A percentile compares a stretch with the other conserved stretches of the same genome.
Evolutionary conservation across 805 yeast genomes (phyloP).

Genomic region (Wickerhamomyces hampshirensis): DNA sequence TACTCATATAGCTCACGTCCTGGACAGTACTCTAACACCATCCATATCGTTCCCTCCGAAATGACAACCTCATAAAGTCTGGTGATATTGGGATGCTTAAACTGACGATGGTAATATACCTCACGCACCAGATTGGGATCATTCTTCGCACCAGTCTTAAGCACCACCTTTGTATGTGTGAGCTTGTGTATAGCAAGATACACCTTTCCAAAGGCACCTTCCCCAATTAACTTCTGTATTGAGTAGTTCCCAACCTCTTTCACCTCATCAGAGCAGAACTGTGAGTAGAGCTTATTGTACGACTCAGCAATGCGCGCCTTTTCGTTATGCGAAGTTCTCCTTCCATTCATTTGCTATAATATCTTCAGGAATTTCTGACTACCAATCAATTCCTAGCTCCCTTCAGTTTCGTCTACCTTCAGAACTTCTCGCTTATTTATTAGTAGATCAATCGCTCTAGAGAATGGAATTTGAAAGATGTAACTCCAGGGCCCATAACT

Average conservation of each 20-base stretch:
- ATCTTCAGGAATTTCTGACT: too few species aligned
- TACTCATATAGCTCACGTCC: conserved; percentile 72
- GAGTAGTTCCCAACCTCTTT: conserved; percentile 77
- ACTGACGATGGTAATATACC: conserved; percentile 80
- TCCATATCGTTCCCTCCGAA: conserved; percentile 67
- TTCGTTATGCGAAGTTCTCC: conserved; percentile 21
- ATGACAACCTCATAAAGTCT: conserved; percentile 80
- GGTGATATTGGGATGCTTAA: conserved; percentile 79
- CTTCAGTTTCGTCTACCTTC: too few species aligned
- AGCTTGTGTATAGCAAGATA: conserved; percentile 77
- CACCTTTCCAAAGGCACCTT: conserved; percentile 90
- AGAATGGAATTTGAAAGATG: too few species aligned
- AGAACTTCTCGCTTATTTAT: too few species aligned
- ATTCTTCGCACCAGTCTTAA: conserved; percentile 71
- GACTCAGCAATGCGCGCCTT: conserved; percentile 48
- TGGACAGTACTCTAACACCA: conserved; percentile 87
- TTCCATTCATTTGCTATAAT: conserved; percentile 4
- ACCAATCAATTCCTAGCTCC: too few species aligned
- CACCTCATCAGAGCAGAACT: conserved; percentile 42
- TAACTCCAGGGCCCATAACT: too few species aligned
- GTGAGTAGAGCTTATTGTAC: conserved; percentile 53
- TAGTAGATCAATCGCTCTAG: too few species aligned
- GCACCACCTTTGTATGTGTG: conserved; percentile 72
- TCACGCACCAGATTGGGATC: conserved; percentile 90
- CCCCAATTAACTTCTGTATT: conserved; percentile 73